A percentile compares a stretch with the other conserved stretches of the same genome.
Evolutionary conservation across 2,329 filamentous ascomycete genomes (phyloP).

Genomic region (Cryphonectria carpinicola): DNA sequence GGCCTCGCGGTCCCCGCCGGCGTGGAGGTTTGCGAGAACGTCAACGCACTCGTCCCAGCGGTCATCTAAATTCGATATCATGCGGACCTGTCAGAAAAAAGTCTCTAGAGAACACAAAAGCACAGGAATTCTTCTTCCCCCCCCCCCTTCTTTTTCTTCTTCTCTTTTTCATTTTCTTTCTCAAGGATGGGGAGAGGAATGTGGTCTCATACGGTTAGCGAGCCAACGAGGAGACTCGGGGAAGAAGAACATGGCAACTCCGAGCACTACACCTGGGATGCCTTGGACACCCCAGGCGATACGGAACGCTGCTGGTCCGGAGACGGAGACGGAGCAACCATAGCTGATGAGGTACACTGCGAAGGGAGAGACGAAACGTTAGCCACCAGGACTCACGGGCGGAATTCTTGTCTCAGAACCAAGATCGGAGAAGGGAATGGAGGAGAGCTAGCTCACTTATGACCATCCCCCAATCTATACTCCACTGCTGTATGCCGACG

Average conservation of each 20-base stretch:
- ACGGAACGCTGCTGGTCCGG: constrained; percentile 58
- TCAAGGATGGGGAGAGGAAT: neutral
- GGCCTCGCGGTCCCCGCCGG: constrained; percentile 57
- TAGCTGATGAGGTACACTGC: constrained; percentile 34
- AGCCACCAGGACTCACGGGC: constrained; percentile 61
- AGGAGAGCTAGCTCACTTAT: constrained; percentile 43
- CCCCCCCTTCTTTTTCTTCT: too few relatives aligned
- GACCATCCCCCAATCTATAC: constrained; percentile 70
- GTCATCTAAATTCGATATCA: constrained; percentile 49
- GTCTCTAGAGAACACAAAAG: neutral
- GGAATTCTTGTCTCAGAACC: neutral
- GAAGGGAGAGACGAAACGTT: constrained; percentile 56
- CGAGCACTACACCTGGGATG: constrained; percentile 56
- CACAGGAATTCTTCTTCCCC: too few relatives aligned
- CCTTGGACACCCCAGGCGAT: constrained; percentile 67
- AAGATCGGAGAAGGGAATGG: neutral
- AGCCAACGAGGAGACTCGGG: constrained; percentile 72
- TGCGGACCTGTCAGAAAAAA: neutral
- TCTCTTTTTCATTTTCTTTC: too few relatives aligned
- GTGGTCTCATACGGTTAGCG: constrained; percentile 46
- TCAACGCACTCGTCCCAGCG: constrained; percentile 67
- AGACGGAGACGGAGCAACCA: constrained; percentile 44
- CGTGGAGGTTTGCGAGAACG: constrained; percentile 63
- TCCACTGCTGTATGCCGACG: constrained; percentile 67
- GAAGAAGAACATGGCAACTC: constrained; percentile 63